Evolutionary conservation across 441 rosid species (phyloP).

Genomic region (Biscutella laevigata): DNA sequence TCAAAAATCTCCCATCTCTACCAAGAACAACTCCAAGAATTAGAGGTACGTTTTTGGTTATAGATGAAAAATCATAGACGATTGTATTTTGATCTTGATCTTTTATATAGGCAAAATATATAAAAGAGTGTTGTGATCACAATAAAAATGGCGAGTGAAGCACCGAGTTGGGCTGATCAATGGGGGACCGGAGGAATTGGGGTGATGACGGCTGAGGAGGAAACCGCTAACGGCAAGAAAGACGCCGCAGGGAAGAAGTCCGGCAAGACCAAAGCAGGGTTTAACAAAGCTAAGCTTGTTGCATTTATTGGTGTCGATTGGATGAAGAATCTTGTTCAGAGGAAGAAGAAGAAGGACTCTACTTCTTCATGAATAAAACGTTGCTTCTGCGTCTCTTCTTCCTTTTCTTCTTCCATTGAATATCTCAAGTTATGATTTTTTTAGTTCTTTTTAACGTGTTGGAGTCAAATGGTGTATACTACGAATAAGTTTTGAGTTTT

Average conservation of each 20-base stretch:
- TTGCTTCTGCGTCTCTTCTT: neutral
- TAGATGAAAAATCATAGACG: neutral
- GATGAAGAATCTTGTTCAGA: slow-evolving; percentile 50
- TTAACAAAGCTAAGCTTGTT: slow-evolving; percentile 37
- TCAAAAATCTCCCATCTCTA: neutral
- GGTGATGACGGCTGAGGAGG: slow-evolving; percentile 40
- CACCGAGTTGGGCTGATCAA: slow-evolving; percentile 94
- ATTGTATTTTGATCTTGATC: neutral
- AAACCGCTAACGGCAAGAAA: slow-evolving; percentile 24
- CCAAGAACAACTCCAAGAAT: slow-evolving; percentile 17
- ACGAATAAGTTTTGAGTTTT: too few relatives aligned
- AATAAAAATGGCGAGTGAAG: slow-evolving; percentile 64
- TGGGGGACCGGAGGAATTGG: slow-evolving; percentile 90
- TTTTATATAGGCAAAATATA: neutral
- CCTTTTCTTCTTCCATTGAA: neutral
- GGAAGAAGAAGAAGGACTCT: slow-evolving; percentile 29
- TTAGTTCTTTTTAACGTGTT: neutral
- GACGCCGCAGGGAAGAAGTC: slow-evolving; percentile 30
- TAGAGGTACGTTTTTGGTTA: slow-evolving; percentile 1
- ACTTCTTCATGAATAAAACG: slow-evolving; percentile 7
- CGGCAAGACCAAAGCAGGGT: slow-evolving; percentile 29
- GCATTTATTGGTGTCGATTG: slow-evolving; percentile 44
- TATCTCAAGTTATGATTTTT: slow-evolving; percentile 1
- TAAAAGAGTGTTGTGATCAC: too few relatives aligned
- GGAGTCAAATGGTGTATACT: too few relatives aligned